These are phyloP conservation scores for Xylaria sp. DNA, from an alignment of 495 filamentous ascomycete genomes.

Conservation along the genomic window DNA sequence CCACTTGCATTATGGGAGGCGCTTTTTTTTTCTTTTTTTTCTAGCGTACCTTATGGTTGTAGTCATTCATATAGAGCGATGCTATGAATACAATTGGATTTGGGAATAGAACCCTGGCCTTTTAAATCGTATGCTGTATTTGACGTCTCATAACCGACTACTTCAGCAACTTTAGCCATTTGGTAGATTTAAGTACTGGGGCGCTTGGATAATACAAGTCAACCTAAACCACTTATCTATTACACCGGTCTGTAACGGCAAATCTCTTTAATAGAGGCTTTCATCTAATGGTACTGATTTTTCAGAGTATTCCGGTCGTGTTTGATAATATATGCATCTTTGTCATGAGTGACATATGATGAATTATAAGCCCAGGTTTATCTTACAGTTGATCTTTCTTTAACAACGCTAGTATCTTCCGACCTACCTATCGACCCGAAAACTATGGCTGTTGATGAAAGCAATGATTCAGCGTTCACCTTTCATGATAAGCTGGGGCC, in stretches of 20 bases:
- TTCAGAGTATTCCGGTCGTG: neutral
- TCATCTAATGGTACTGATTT: neutral
- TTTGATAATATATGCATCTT: neutral
- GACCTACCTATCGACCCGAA: neutral
- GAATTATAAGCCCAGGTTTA: neutral
- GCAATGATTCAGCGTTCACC: neutral
- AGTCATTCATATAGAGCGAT: neutral
- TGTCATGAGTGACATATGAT: neutral
- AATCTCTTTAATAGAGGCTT: neutral
- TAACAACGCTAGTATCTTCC: neutral
- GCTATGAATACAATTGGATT: neutral
- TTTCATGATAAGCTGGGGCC: neutral
- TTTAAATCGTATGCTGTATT: neutral
- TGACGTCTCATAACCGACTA: too few species aligned
- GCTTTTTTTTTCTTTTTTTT: neutral
- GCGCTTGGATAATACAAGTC: neutral
- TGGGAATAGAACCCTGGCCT: neutral
- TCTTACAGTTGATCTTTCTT: neutral
- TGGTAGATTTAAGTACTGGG: neutral
- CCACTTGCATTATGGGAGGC: constrained; percentile 19
- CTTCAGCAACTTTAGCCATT: neutral
- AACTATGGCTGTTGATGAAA: neutral
- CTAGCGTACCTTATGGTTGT: neutral
- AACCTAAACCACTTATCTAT: neutral
- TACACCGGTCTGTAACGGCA: neutral